Evolutionary conservation across 768 basidiomycete genomes (phyloP), one percentile per base, ranked within the genome.

Genomic region (Scleroderma bovista): DNA sequence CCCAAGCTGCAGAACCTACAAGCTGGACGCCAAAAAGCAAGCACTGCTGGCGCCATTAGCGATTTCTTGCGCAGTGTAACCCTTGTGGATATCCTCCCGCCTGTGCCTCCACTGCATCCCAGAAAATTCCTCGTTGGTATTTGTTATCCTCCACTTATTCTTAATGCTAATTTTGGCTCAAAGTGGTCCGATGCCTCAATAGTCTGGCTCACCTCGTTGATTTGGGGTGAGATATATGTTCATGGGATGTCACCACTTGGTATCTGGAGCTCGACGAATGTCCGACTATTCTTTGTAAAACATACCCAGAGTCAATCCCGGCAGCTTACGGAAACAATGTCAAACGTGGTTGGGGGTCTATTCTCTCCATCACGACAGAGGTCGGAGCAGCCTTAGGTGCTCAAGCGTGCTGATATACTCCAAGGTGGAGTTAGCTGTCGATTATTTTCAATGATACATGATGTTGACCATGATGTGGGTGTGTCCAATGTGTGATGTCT

Each of bases 151-250:
- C 34, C 20, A 24, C 6, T 39, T 41, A 22, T 50, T 26, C 2
- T n/a, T 48, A 29, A 51, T 31, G 43, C 47, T 48, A 23, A 51
- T 37, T 47, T 15, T 47, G 37, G 42, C 8, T 11, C 41, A 9
- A 50, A 94, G 90, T 96, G 93, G 93, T 88, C 93, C 12, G 88
- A 93, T 57, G 85, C 90, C 2, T 93, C 92, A 2, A 75, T 88
- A 51, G 78, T 93, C 16, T 97, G 96, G 95, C 75, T 95, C 33
- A 89, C 93, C 4, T 93, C 90, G 1, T 70, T 97, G 47, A 84
- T 94, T 19, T 99, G 95, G 93, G 94, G 96, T 36, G 91, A 94
- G 63, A 80, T 95, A 17, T 99, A 94, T 62, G 87, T 96, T 19
- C 84, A 87, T 42, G 88, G 85, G 6, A 88, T 94, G 81, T 80